These are phyloP conservation scores for Clavariopsis aquatica DNA, from an alignment of 495 filamentous ascomycete species.

Conservation along the genomic window DNA sequence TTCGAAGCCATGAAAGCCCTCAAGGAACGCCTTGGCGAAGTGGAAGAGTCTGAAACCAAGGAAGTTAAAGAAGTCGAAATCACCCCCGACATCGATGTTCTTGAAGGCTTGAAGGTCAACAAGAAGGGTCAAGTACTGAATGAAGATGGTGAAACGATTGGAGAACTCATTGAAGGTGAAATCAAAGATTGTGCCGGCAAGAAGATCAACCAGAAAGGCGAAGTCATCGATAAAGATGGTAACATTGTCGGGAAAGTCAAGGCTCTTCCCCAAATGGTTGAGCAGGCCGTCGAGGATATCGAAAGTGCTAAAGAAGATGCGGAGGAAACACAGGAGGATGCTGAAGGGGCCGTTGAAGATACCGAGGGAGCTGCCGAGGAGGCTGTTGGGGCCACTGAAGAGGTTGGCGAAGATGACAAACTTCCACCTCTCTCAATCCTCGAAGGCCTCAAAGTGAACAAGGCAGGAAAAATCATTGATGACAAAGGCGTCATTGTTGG, in stretches of 20 bases:
- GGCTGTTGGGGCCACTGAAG: slow-evolving; percentile 42
- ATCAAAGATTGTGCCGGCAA: slow-evolving; percentile 52
- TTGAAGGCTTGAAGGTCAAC: slow-evolving; percentile 51
- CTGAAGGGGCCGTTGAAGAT: slow-evolving; percentile 47
- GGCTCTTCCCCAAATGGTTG: slow-evolving; percentile 38
- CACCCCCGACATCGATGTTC: slow-evolving; percentile 45
- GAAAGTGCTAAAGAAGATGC: slow-evolving; percentile 36
- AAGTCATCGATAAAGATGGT: slow-evolving; percentile 52
- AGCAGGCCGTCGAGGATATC: slow-evolving; percentile 27
- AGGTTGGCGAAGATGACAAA: slow-evolving; percentile 38
- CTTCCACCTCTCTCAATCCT: slow-evolving; percentile 60
- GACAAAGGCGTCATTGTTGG: slow-evolving; percentile 46
- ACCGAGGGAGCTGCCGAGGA: slow-evolving; percentile 42
- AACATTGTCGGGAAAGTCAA: slow-evolving; percentile 48
- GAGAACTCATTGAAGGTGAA: slow-evolving; percentile 53
- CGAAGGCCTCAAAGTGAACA: slow-evolving; percentile 64
- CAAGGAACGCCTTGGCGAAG: slow-evolving; percentile 51
- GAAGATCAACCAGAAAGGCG: slow-evolving; percentile 56
- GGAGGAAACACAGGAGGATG: slow-evolving; percentile 41
- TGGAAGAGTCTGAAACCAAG: slow-evolving; percentile 30
- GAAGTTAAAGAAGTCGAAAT: slow-evolving; percentile 30
- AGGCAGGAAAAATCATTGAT: slow-evolving; percentile 56
- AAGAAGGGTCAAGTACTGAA: slow-evolving; percentile 52
- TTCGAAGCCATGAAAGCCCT: slow-evolving; percentile 52
- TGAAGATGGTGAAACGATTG: slow-evolving; percentile 56